Evolutionary conservation across 768 basidiomycete genomes (phyloP).

Genomic region (Megacollybia marginata): DNA sequence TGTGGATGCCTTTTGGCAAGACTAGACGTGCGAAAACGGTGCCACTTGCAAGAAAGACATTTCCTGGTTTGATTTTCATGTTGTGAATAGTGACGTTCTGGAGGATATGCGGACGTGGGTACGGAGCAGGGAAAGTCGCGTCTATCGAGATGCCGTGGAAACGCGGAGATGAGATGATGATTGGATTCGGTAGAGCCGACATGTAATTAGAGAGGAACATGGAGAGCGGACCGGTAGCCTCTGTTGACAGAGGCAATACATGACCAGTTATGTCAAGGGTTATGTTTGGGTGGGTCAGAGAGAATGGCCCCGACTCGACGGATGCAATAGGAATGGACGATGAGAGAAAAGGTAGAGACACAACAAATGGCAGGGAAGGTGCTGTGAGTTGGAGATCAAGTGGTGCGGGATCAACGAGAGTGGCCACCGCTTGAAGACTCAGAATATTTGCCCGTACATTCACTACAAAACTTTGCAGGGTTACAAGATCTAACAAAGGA

Average conservation of each 20-base stretch:
- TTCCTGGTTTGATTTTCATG: conserved; percentile 61
- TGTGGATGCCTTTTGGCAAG: conserved; percentile 61
- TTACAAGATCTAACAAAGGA: conserved; percentile 49
- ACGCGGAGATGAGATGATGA: conserved; percentile 52
- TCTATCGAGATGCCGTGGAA: conserved; percentile 39
- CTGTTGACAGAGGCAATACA: conserved; percentile 43
- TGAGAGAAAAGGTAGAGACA: conserved; percentile 31
- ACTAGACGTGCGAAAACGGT: conserved; percentile 58
- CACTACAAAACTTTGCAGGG: conserved; percentile 47
- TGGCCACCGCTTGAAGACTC: conserved; percentile 44
- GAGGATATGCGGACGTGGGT: conserved; percentile 57
- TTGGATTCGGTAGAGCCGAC: conserved; percentile 45
- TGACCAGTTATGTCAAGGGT: conserved; percentile 49
- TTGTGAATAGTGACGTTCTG: conserved; percentile 66
- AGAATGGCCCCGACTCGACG: conserved; percentile 47
- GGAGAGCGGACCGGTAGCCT: conserved; percentile 40
- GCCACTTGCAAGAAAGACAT: conserved; percentile 59
- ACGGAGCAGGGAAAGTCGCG: conserved; percentile 58
- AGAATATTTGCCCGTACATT: conserved; percentile 23
- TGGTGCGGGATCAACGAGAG: conserved; percentile 51
- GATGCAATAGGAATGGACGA: conserved; percentile 41
- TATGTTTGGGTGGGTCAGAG: conserved; percentile 61
- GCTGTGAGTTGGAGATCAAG: conserved; percentile 25
- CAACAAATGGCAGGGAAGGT: conserved; percentile 55
- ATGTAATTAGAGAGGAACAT: conserved; percentile 60